Base-by-base conservation (phyloP, 768 basidiomycete species). In the Trametes gibbosa region DNA sequence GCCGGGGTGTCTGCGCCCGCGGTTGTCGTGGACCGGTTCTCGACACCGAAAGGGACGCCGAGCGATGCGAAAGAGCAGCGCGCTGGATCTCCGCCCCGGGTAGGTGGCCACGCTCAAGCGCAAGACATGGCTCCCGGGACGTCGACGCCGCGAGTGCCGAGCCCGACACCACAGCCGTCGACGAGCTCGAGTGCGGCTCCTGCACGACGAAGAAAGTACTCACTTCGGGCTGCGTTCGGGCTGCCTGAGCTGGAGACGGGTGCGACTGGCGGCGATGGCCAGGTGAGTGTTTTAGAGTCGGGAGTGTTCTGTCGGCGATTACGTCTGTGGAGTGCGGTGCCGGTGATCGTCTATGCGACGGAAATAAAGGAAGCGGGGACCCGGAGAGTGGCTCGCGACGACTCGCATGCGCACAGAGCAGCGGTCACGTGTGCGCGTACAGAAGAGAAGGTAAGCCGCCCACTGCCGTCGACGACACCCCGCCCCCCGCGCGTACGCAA, bases 191-290 rank as follows among this genome's bases (percentile, higher is more conserved):
- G 21, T 25, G 42, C 40, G 46, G 50, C 59, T 34, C 59, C n/a
- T n/a, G n/a, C 62, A 5, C 43, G 58, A 40, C 60, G 66, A 42
- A 61, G 64, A 19, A 65, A 66, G 57, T 69, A 69, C 52, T 69
- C 68, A 29, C 56, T 67, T 41, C 62, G 65, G 17, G 67, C 66
- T 8, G 68, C 68, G 48, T 68, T 69, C 34, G 66, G 68, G 5
- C 52, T 58, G 53, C 51, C 42, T 7, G 61, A 57, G 7, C n/a
- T 42, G n/a, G 50, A 53, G 19, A 9, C 51, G 37, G 49, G 52
- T 46, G 35, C 51, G 25, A 13, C 32, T 14, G 29, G 49, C n/a
- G 53, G 13, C 12, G 10, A 34, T 25, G 46, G 51, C 16, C 57
- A 62, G 61, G 61, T 62, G 53, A 32, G 61, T 47, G 16, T 34